Evolutionary conservation across 257 asterid genomes (phyloP).

Genomic region (Solanum neorickii): DNA sequence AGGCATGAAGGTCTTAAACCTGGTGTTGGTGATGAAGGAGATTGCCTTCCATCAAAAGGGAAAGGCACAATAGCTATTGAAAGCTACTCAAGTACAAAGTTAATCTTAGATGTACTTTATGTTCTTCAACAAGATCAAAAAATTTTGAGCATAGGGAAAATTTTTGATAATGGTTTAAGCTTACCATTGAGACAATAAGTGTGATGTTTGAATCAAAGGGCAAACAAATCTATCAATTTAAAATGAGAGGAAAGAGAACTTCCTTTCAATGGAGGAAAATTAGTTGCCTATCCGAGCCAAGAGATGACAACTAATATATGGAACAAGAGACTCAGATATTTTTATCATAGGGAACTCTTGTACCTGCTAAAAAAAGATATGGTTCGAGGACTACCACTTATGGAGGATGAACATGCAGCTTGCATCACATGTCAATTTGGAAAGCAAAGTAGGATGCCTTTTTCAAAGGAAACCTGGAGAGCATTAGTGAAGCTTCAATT

Average conservation of each 20-base stretch:
- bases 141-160: no score
- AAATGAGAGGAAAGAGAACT: not conserved
- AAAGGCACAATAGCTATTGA: no score
- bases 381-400: not conserved
- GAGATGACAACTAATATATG: not conserved
- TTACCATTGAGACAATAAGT: not conserved
- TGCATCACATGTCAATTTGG: not conserved
- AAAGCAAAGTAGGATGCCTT: not conserved
- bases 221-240: not conserved
- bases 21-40: no score
- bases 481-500: no score
- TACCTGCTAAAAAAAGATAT: no score
- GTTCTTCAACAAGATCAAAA: no score
- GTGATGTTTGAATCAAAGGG: not conserved
- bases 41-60: no score
- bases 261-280: accelerated
- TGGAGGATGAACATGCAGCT: not conserved
- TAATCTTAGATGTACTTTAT: no score
- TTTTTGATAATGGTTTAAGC: no score
- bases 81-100: no score
- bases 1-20: no score
- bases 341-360: no score
- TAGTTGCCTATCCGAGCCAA: not conserved
- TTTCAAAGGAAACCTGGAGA: not conserved
- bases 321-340: not conserved